Base-by-base conservation (phyloP, 2,329 filamentous ascomycete species). In the Fusarium sp. region DNA sequence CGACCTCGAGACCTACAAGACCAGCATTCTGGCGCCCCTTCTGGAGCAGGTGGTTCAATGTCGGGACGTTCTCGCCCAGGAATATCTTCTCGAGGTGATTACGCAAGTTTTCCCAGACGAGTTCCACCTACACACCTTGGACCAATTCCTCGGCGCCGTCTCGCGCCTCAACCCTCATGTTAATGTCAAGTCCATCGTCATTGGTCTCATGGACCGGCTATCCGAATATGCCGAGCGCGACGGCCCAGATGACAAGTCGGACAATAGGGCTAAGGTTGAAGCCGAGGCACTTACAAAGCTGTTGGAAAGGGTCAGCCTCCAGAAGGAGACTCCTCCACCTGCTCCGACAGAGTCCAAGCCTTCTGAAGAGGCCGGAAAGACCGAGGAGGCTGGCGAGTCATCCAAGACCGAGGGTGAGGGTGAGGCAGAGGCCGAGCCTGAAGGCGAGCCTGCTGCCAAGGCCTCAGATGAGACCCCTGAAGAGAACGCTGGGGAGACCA, bases 41-140 rank as follows among this genome's bases (percentile, higher is more conserved):
- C 84, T 99, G 75, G 97, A 99, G 83, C 97, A 99, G 84, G 96
- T 99, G 66, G 97, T 99, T 14, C 97, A 99, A 82, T 99, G 97
- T 81, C 92, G 97, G 71, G 97, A 99, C 86, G 95, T 99, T 16
- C 86, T 99, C 72, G 97, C 97, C 37, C 97, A 99, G 82, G 97
- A 99, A 83, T 99, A 99, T 84, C 89, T 99, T 14, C 87, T 99
- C 59, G 97, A 99, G 88, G 97, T 99, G 73, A 97, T 99, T 76
- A 99, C 96, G 6, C 97, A 99, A 83, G 97, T 98, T 62, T 99
- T 99, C 86, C 97, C 97, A 1, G 97, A 99, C 84, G 97, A 99
- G 81, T 99, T 96, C 82, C 97, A 99, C 83, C 90, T 99, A 25
- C 95, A 99, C 81, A 99, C 97, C 0, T 90, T 99, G 35, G 97